Evolutionary conservation across 208 protist species (phyloP).

Genomic region (Trypanosoma cruzi): DNA sequence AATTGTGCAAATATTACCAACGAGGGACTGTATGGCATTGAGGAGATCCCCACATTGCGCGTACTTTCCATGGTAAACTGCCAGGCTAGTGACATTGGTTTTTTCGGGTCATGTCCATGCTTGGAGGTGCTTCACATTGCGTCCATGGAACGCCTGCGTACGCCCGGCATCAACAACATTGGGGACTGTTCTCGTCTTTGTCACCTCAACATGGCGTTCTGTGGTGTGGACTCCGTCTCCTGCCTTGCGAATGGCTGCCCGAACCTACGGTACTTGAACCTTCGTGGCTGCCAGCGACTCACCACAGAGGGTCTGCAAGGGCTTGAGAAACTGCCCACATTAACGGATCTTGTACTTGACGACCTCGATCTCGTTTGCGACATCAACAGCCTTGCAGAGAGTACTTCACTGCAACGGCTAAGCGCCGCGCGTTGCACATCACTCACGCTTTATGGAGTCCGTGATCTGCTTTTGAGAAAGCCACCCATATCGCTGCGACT

Average conservation of each 20-base stretch:
- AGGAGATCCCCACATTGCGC: constrained; percentile 33
- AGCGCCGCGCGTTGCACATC: constrained; percentile 16
- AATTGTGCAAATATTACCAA: constrained; percentile 39
- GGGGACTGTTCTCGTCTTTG: constrained; percentile 34
- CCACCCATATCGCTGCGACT: not conserved
- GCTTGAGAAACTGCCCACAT: constrained; percentile 38
- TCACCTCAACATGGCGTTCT: constrained; percentile 52
- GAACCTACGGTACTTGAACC: constrained; percentile 34
- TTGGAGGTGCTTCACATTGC: constrained; percentile 45
- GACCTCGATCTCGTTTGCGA: constrained; percentile 22
- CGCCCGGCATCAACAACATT: constrained; percentile 36
- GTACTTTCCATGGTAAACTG: constrained; percentile 42
- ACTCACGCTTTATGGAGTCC: constrained; percentile 9
- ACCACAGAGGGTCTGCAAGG: constrained; percentile 34
- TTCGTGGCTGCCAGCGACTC: constrained; percentile 34
- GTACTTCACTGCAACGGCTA: constrained; percentile 7
- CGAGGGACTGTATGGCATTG: constrained; percentile 38
- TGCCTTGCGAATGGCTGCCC: constrained; percentile 37
- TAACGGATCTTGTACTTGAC: constrained; percentile 43
- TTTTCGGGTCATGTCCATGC: constrained; percentile 32
- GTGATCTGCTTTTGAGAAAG: not conserved
- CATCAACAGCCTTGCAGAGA: constrained; percentile 8
- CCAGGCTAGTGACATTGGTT: constrained; percentile 30
- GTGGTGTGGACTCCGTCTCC: constrained; percentile 31
- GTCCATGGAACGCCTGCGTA: constrained; percentile 30